Evolutionary conservation across 1,139 yeast genomes (phyloP).

Genomic region (Suhomyces anneliseae): DNA sequence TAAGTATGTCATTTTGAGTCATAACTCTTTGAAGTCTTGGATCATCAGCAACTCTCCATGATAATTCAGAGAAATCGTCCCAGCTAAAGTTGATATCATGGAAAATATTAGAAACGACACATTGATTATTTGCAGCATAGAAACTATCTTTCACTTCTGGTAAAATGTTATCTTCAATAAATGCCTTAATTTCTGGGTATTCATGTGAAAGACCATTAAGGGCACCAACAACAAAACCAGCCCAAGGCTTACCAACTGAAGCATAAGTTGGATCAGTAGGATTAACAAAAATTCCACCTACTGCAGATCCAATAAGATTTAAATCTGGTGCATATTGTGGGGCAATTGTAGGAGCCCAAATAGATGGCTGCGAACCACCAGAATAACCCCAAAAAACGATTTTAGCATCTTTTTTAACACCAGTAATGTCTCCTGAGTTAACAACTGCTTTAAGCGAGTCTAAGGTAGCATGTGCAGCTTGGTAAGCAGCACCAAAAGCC

Average conservation of each 20-base stretch:
- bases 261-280: constrained; percentile 28
- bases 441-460: constrained; percentile 28
- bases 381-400: constrained; percentile 22
- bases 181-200: constrained; percentile 20
- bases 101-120: neutral
- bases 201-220: constrained; percentile 15
- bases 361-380: constrained; percentile 20
- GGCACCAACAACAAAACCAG: neutral
- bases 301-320: constrained; percentile 18
- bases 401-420: constrained; percentile 16
- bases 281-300: constrained; percentile 22
- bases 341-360: constrained; percentile 22
- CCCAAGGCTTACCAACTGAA: neutral
- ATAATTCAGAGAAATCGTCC: neutral
- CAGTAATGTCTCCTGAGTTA: constrained; percentile 13
- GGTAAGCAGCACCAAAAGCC: constrained; percentile 29
- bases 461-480: constrained; percentile 29
- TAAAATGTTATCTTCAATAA: neutral
- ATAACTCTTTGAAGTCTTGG: neutral
- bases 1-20: neutral
- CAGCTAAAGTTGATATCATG: neutral
- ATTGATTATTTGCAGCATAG: neutral
- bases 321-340: constrained; percentile 23
- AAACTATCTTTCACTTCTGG: neutral
- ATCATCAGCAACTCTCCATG: neutral